These are phyloP conservation scores for Lupinus albus DNA, from an alignment of 306 rosid genomes.

Conservation along the genomic window DNA sequence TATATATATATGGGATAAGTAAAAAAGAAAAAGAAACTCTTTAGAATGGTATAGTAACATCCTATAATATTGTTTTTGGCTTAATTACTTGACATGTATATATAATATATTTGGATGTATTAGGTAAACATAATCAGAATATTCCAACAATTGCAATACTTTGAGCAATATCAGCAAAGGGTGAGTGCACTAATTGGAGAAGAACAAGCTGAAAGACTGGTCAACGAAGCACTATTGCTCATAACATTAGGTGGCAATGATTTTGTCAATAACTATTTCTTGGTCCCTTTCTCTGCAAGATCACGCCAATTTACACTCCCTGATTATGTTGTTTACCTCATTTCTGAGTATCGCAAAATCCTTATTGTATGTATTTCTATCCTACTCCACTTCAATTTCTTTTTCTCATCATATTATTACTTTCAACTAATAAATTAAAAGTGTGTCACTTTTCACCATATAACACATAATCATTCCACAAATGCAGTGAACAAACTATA, in stretches of 20 bases:
- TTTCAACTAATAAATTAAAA: too few relatives aligned
- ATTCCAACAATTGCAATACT: conserved; percentile 56
- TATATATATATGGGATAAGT: too few relatives aligned
- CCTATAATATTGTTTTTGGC: too few relatives aligned
- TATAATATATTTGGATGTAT: too few relatives aligned
- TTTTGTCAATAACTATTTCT: conserved; percentile 82
- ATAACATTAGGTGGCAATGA: conserved; percentile 87
- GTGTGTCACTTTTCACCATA: too few relatives aligned
- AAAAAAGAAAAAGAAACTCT: too few relatives aligned
- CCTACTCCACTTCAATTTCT: background rate
- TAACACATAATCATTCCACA: too few relatives aligned
- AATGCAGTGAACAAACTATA: too few relatives aligned
- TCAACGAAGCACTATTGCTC: conserved; percentile 59
- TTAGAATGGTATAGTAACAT: too few relatives aligned
- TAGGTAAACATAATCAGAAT: conserved; percentile 77
- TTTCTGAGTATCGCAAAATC: conserved; percentile 79
- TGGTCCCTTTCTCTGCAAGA: conserved; percentile 79
- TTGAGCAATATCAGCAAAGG: conserved; percentile 70
- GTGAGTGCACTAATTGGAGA: conserved; percentile 64
- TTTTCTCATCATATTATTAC: too few relatives aligned
- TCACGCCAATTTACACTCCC: conserved; percentile 82
- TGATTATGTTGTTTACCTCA: conserved; percentile 65
- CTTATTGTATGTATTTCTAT: conserved; percentile 56
- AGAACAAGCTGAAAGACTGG: conserved; percentile 49
- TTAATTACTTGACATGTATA: too few relatives aligned